Evolutionary conservation across 257 asterid genomes (phyloP), one percentile per base, ranked within the genome.

Genomic region (Phtheirospermum japonicum): DNA sequence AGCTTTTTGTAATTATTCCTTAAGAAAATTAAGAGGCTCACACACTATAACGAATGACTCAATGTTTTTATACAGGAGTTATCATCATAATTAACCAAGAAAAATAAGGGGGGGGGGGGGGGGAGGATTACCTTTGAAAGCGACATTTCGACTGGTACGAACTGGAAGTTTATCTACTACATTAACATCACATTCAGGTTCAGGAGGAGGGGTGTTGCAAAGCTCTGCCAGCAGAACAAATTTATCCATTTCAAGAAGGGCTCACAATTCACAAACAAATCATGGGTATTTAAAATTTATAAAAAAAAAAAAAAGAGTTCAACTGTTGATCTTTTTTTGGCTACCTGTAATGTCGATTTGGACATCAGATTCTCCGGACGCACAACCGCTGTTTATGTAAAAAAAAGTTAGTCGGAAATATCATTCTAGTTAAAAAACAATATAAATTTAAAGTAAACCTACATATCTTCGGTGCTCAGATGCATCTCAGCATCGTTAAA

Each of bases 81-180:
- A 23, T 23, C 36, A 51, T 61, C 42, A 49, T 32, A 36, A 61
- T 61, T 9, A 40, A 34, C 60, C 26, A 6, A 10, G 7, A 30
- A 18, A 14, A 20, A 19, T n/a, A n/a, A n/a, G n/a, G n/a, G n/a
- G n/a, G n/a, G n/a, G n/a, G n/a, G n/a, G n/a, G n/a, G n/a, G n/a
- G 45, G 7, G 3, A 56, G 32, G n/a, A 61, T 12, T 40, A 89
- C 97, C 97, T 88, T 75, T 86, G 66, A 92, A 77, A 67, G 84
- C 77, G 59, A 89, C 78, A 73, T 83, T 86, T 71, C 66, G 77
- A 11, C 65, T 73, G 32, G 90, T 73, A 32, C 71, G 84, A 59
- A 78, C 81, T 51, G 83, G 90, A 26, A 0, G 87, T 64, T 73
- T 76, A 72, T 78, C 75, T 33, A 68, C 79, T 32, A 72, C 66